phyloP scores from a whole-genome alignment of 768 basidiomycete species.

The Suillus subaureus region DNA sequence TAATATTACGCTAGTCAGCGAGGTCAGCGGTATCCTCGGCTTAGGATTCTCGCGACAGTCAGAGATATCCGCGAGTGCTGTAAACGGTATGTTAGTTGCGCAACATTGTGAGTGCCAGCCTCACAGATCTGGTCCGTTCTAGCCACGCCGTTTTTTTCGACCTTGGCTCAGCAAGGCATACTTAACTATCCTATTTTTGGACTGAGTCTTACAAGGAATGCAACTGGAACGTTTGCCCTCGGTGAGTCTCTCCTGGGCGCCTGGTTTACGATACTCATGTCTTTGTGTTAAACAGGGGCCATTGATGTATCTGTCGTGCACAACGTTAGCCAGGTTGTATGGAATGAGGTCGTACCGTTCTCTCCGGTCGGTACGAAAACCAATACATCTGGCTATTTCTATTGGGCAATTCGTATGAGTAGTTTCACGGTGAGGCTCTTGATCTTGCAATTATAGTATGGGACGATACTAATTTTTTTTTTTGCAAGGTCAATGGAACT shows the following conservation, averaged over 20 bases:
- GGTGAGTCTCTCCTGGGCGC: conserved; percentile 40
- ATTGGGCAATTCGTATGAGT: conserved; percentile 70
- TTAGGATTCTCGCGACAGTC: conserved; percentile 79
- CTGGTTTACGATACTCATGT: background rate
- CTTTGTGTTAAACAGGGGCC: conserved; percentile 55
- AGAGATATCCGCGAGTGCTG: conserved; percentile 45
- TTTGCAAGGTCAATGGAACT: conserved; percentile 56
- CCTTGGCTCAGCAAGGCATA: conserved; percentile 60
- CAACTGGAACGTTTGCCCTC: conserved; percentile 62
- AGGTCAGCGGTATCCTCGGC: conserved; percentile 73
- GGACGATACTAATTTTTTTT: conserved; percentile 9
- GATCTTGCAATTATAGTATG: background rate
- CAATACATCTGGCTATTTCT: conserved; percentile 69
- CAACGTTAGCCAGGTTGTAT: conserved; percentile 60
- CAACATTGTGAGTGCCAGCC: background rate
- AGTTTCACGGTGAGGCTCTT: conserved; percentile 50
- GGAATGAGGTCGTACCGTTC: conserved; percentile 78
- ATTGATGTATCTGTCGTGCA: conserved; percentile 70
- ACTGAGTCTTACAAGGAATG: conserved; percentile 61
- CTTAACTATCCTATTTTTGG: conserved; percentile 79
- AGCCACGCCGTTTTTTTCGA: conserved; percentile 73
- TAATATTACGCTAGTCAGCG: conserved; percentile 62
- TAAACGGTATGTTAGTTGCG: conserved; percentile 48
- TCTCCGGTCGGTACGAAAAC: conserved; percentile 59
- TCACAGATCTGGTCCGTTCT: conserved; percentile 1